phyloP scores from a whole-genome alignment of 2,329 filamentous ascomycete species.

The Pyrenophora seminiperda region DNA sequence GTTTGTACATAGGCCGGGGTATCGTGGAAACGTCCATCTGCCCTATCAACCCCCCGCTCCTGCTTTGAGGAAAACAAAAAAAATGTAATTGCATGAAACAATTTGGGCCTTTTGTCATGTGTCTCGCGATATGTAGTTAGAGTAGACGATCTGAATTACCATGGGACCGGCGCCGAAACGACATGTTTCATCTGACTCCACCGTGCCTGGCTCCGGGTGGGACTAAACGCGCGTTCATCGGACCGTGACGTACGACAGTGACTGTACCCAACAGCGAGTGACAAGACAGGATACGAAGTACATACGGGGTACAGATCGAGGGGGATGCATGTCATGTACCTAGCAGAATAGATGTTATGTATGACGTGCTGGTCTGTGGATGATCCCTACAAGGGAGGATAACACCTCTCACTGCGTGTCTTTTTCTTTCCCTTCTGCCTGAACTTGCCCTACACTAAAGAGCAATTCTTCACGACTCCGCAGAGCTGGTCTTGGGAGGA shows the following conservation, averaged over 20 bases:
- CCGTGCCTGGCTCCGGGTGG: background rate
- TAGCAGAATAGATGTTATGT: no score
- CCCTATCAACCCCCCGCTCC: background rate
- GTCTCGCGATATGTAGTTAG: background rate
- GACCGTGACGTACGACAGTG: slow-evolving; percentile 11
- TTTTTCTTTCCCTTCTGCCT: background rate
- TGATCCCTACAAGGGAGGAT: background rate
- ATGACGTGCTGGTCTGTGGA: background rate
- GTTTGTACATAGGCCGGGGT: background rate
- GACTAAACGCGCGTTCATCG: slow-evolving; percentile 12
- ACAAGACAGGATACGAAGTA: background rate
- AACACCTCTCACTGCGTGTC: background rate
- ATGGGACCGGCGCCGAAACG: background rate
- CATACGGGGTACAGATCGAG: background rate
- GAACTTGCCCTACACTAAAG: no score
- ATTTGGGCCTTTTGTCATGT: background rate
- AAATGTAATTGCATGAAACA: background rate
- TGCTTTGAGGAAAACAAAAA: background rate
- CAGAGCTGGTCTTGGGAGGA: no score
- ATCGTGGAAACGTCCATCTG: background rate
- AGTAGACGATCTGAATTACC: no score
- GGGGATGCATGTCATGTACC: no score
- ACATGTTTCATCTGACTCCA: background rate
- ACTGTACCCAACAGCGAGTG: background rate
- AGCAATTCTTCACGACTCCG: no score